Evolutionary conservation across 106 monocot species (phyloP).

Genomic region (Dioscorea dumetorum): DNA sequence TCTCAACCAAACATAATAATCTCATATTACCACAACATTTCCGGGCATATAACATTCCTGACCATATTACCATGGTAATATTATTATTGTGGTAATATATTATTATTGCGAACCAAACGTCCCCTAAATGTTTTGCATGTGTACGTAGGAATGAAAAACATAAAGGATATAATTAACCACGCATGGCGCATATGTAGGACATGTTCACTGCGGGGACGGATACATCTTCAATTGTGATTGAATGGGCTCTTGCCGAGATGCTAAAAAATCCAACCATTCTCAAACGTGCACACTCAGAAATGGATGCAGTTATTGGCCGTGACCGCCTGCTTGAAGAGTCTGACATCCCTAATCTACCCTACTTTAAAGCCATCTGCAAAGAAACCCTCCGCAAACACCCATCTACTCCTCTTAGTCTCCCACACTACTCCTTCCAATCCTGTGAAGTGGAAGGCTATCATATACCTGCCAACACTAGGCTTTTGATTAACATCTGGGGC

Average conservation of each 20-base stretch:
- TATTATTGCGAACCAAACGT: too few species aligned
- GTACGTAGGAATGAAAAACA: too few species aligned
- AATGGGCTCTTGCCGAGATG: constrained; percentile 55
- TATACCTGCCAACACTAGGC: constrained; percentile 20
- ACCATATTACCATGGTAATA: too few species aligned
- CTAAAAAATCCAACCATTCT: constrained; percentile 27
- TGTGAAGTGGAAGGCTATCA: constrained; percentile 26
- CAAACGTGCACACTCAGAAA: constrained; percentile 23
- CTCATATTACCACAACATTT: too few species aligned
- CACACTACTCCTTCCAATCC: constrained; percentile 23
- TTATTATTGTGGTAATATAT: too few species aligned
- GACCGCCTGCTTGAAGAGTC: constrained; percentile 26
- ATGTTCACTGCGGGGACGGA: constrained; percentile 58
- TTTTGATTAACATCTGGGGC: constrained; percentile 39
- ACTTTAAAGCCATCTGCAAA: constrained; percentile 37
- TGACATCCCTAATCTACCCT: constrained; percentile 24
- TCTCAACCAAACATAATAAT: too few species aligned
- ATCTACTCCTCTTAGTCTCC: constrained; percentile 38
- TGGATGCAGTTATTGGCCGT: constrained; percentile 30
- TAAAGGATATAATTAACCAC: too few species aligned
- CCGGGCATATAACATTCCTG: too few species aligned
- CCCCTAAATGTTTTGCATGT: too few species aligned
- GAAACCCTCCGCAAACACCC: constrained; percentile 40
- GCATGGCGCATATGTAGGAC: too few species aligned
- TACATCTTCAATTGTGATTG: constrained; percentile 39